Evolutionary conservation across 176 grass and related monocot species (phyloP), one percentile per base, ranked within the genome.

Genomic region (Oryza meyeriana): DNA sequence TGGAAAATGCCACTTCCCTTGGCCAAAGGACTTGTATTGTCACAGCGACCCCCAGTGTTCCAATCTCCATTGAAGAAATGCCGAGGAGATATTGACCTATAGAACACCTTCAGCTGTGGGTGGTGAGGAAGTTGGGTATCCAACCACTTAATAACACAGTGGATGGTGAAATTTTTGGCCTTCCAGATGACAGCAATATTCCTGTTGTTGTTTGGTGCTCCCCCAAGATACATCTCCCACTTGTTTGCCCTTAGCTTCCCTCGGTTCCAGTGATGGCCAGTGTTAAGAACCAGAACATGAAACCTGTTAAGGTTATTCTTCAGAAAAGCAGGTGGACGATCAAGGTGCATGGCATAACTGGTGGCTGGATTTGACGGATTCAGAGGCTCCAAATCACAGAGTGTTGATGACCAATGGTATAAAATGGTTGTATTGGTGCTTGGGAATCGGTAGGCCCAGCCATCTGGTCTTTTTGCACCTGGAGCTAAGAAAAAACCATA

Each of bases 271-370:
- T 94, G 92, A 68, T 94, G 92, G 1, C 92, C 92, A 3, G 92
- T 91, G 66, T 94, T 94, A 61, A 94, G 86, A 85, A 91, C 72
- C 44, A 94, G 48, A 44, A 94, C 84, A 72, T 94, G 86, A 77
- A 94, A 80, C 61, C 66, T 87, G 80, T 89, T 69, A 50, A 94
- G 86, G 76, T 91, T 94, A 41, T 85, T 44, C 61, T 69, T 87
- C 40, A 94, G 32, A 87, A 94, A 94, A 61, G 86, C 64, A 28
- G 86, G 80, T 12, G 92, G 86, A 4, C 81, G 84, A 25, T 94
- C 92, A 16, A 94, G 89, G 55, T 94, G 92, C 92, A 94, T 94
- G n/a, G 89, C 92, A 67, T 89, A 94, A 87, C 80, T 80, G 39
- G 92, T 94, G 75, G 42, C n/a, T 26, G 73, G 84, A 61, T 94